Conservation (phyloP, 2,329 filamentous ascomycete genomes). For the Ambrosiella cleistominuta region DNA sequence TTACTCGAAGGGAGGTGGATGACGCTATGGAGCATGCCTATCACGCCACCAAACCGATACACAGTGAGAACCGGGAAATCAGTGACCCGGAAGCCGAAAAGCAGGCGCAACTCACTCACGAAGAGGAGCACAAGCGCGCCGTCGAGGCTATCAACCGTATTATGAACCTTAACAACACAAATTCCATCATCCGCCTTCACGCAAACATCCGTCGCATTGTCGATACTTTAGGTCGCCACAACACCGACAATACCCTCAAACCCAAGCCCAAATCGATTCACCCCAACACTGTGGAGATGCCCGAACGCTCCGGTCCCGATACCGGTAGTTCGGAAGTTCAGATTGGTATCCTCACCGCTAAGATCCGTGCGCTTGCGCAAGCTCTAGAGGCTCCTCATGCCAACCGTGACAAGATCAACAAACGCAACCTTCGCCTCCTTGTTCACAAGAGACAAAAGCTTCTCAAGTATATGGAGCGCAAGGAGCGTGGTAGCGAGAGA, state of each 20-base stretch:
- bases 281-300: slow-evolving; percentile 24
- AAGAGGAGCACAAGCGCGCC: slow-evolving; percentile 45
- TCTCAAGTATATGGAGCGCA: slow-evolving; percentile 67
- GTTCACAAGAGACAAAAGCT: slow-evolving; percentile 82
- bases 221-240: slow-evolving; percentile 75
- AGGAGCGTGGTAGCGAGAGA: slow-evolving; percentile 77
- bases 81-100: slow-evolving; percentile 18
- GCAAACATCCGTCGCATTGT: slow-evolving; percentile 75
- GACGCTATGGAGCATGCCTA: slow-evolving; percentile 50
- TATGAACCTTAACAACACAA: slow-evolving; percentile 57
- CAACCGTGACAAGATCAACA: slow-evolving; percentile 83
- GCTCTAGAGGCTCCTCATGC: slow-evolving; percentile 50
- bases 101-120: slow-evolving; percentile 26
- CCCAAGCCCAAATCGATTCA: slow-evolving; percentile 37
- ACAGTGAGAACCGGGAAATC: slow-evolving; percentile 19
- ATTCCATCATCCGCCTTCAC: slow-evolving; percentile 58
- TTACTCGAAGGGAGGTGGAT: slow-evolving; percentile 50
- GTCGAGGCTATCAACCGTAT: slow-evolving; percentile 65
- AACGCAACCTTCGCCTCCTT: slow-evolving; percentile 69
- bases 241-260: slow-evolving; percentile 55
- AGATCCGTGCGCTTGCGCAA: slow-evolving; percentile 68
- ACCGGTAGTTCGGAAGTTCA: slow-evolving; percentile 97
- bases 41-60: slow-evolving; percentile 43
- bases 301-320: slow-evolving; percentile 60
- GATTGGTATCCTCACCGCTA: slow-evolving; percentile 82